Base-by-base conservation (phyloP, 1,139 yeast genomes). In the Spathaspora jeffriesii region DNA sequence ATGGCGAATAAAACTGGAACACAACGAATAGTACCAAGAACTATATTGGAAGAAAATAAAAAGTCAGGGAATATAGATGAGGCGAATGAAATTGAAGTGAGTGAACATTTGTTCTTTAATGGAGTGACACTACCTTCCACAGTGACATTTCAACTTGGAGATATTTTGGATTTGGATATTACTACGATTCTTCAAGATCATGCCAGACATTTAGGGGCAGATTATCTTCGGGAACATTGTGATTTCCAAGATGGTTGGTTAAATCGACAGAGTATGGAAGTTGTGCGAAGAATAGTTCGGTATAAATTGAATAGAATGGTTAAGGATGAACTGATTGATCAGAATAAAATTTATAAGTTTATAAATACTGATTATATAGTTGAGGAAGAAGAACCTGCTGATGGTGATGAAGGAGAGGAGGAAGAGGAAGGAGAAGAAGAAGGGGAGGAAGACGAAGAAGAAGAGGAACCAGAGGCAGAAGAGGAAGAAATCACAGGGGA, bases 81-180 rank as follows among this genome's bases (percentile, higher is more conserved):
- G 11, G 43, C 50, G 3, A 52, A 62, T 13, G 62, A 61, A 8
- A 48, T 65, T 13, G 63, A 65, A 46, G 59, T 79, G 23, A 76
- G 82, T 1, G 73, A 75, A 27, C 67, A 78, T 25, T 79, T 89
- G 53, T 68, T 80, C 30, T 93, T 93, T 65, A 85, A 87, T 54
- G 99, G 98, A 3, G 70, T 67, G 2, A 75, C 74, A 30, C 60
- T 88, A 21, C 96, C 97, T 0, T 70, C 77, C 45, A 80, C 89
- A 2, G 78, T 89, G 5, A 79, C 87, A 47, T 84, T 87, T 56
- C 97, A 90, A 61, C 70, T 93, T n/a, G 92, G 92, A 32, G 95
- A 93, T 61, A 72, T 93, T 5, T 64, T 78, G 4, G 96, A 90
- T 59, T 78, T 82, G 6, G 85, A 84, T 53, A 71, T 92, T 10